phyloP scores from a whole-genome alignment of 225 moss, liverwort and hornwort genomes.

The Takakia lepidozioides region DNA sequence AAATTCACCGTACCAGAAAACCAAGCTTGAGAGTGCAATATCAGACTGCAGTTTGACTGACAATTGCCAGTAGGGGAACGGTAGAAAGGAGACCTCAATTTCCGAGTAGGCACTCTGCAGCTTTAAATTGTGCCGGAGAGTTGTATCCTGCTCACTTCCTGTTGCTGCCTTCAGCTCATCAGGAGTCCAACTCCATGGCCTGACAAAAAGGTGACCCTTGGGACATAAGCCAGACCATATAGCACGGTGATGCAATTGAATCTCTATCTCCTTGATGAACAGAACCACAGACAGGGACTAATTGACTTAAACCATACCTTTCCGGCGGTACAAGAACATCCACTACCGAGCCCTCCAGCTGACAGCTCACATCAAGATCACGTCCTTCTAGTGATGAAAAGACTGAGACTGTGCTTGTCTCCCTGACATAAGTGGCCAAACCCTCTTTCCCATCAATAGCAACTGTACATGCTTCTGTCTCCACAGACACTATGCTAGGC shows the following conservation, averaged over 20 bases:
- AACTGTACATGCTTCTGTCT: constrained; percentile 10
- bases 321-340: constrained; percentile 3
- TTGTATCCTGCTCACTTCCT: constrained; percentile 38
- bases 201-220: background rate
- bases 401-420: constrained; percentile 11
- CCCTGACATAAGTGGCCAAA: constrained; percentile 10
- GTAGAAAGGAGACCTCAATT: no score
- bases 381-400: constrained; percentile 3
- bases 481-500: constrained; percentile 9
- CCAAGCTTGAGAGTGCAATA: no score
- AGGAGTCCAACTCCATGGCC: constrained; percentile 47
- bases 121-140: constrained; percentile 54
- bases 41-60: no score
- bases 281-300: no score
- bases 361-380: background rate
- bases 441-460: constrained; percentile 13
- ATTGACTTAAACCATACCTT: no score
- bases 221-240: no score
- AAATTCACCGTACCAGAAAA: no score
- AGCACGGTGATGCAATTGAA: no score
- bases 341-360: background rate
- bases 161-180: constrained; percentile 75
- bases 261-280: no score
- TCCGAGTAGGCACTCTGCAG: constrained; percentile 79
- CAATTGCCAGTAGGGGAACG: no score